Base-by-base conservation (phyloP, 2,329 filamentous ascomycete genomes). In the Epichloe brachyelytri region DNA sequence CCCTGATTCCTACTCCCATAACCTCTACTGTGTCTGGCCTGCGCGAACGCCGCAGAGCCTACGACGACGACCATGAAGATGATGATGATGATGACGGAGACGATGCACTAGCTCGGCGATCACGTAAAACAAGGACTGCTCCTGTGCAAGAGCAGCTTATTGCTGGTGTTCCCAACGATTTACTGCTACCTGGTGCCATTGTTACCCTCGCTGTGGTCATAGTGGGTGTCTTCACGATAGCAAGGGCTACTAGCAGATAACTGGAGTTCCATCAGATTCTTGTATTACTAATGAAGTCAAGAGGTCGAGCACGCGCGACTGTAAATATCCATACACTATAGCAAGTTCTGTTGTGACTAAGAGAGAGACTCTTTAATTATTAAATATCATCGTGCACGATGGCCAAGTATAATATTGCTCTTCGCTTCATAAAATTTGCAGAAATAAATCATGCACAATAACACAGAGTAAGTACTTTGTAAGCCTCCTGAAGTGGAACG, bases 201-300 rank as follows among this genome's bases (percentile, higher is more conserved):
- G 89, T 93, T 52, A 90, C 90, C n/a, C 71, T 98, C 62, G 93
- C 91, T 10, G 88, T 94, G 43, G 90, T 95, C 38, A 95, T 98
- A 68, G 77, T 94, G 40, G 88, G 87, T 57, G 91, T 97, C 11
- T 98, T 98, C 71, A 83, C 89, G 41, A 81, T 98, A 61, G 83
- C 87, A 54, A 82, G 89, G 57, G 71, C 83, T 55, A 73, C 75
- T 37, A 78, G 73, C 67, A 68, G 76, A 63, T 79, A 70, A 63
- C 58, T 55, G 37, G 45, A 57, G 48, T 43, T 45, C 36, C n/a
- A 49, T 50, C 48, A 37, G 54, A 51, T 54, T 51, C 33, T 51
- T 47, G 34, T 51, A 53, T 55, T 49, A 54, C 54, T 68, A 59
- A 68, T 61, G 65, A 68, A 56, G 59, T 67, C 54, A 68, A 56